Evolutionary conservation across 2,329 filamentous ascomycete species (phyloP).

Genomic region (Chaetomium strumarium): DNA sequence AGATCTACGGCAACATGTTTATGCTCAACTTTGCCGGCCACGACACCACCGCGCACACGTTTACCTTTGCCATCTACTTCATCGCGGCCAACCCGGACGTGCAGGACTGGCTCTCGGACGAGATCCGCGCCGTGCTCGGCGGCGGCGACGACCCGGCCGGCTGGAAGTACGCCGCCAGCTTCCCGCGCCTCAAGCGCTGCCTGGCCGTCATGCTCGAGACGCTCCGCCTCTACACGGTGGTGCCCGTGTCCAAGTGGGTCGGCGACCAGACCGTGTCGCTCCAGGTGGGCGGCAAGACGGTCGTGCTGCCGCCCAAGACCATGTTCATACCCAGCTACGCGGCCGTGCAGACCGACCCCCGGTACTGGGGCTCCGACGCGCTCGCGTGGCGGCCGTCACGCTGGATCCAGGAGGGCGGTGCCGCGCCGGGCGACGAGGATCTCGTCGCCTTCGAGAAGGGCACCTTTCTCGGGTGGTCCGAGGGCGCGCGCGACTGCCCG

Average conservation of each 20-base stretch:
- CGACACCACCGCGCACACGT: constrained; percentile 43
- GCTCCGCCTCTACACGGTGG: constrained; percentile 35
- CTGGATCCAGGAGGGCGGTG: constrained; percentile 8
- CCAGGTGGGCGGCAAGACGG: constrained; percentile 14
- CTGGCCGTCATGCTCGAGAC: constrained; percentile 38
- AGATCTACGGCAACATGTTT: no score
- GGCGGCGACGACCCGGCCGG: constrained; percentile 19
- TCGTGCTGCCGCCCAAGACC: constrained; percentile 22
- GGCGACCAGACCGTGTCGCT: constrained; percentile 15
- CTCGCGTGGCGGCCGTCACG: constrained; percentile 25
- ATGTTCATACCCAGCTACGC: constrained; percentile 21
- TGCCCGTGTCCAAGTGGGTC: constrained; percentile 27
- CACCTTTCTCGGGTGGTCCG: constrained; percentile 27
- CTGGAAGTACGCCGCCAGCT: constrained; percentile 33
- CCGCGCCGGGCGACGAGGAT: constrained; percentile 12
- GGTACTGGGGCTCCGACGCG: constrained; percentile 26
- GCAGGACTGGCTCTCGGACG: constrained; percentile 41
- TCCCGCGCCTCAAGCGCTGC: constrained; percentile 38
- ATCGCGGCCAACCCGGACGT: constrained; percentile 39
- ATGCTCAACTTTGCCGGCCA: constrained; percentile 48
- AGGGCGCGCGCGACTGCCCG: constrained; percentile 28
- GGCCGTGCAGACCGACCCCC: constrained; percentile 25
- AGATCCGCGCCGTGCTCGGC: constrained; percentile 29
- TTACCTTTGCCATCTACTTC: constrained; percentile 38
- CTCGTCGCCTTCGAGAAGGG: constrained; percentile 16